Base-by-base conservation (phyloP, 1,284 basidiomycete genomes). In the Apiotrichum gracile region DNA sequence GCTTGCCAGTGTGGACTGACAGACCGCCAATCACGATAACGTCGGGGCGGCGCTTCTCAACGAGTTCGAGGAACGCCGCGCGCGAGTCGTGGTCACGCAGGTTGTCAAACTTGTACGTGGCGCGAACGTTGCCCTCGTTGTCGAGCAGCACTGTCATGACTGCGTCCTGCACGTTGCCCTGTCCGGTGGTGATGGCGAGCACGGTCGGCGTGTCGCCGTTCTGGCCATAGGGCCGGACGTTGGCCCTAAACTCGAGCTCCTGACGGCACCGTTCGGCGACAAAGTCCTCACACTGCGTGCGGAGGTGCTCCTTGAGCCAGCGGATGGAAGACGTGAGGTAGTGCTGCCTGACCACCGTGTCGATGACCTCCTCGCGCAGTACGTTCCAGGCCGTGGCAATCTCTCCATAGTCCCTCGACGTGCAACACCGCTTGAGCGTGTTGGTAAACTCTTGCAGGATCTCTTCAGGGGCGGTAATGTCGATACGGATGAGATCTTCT, bases 361-460 rank as follows among this genome's bases (percentile, higher is more conserved):
- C 81, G 37, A 96, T 82, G 39, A 96, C 83, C 29, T 84, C 82
- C 45, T 83, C 80, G 44, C 96, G 83, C 63, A 94, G 83, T 48
- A 83, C 85, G 69, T 98, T 98, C 96, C 96, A 99, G n/a, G 85
- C 83, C 59, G 85, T 83, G 2, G 89, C 86, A 9, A 86, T 82
- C 55, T 93, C 89, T 53, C 86, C 88, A 66, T 87, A 88, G 52
- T 85, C 86, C 65, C 91, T 89, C 9, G 91, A 91, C 37, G 83
- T 81, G 70, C 91, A 92, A 7, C 89, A 88, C 55, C 87, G 83
- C 49, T 81, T 81, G n/a, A 99, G 78, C 39, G 82, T 78, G 24
- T 26, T 26, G 67, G 87, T 83, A 60, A 96, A 85, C 17, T 78
- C 76, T 27, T 81, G 76, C 62, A 84, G 82, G 16, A 80, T 78